These are phyloP conservation scores for Hippophae tibetana DNA, from an alignment of 306 rosid genomes.

Conservation along the genomic window DNA sequence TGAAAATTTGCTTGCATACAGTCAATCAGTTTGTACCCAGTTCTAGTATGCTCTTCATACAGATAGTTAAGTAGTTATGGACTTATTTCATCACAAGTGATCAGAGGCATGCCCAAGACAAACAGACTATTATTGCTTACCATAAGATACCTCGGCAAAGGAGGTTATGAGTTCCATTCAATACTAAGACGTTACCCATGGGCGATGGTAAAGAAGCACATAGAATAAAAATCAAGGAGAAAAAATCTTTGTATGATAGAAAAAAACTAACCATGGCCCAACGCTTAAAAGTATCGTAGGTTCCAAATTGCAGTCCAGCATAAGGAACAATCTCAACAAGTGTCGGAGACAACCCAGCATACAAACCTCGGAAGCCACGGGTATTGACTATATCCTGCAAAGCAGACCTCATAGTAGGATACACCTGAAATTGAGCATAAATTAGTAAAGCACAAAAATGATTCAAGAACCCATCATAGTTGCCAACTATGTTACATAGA, in stretches of 20 bases:
- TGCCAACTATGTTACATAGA: too few relatives aligned
- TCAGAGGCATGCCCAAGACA: too few relatives aligned
- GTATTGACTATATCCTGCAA: conserved; percentile 45
- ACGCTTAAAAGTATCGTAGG: conserved; percentile 81
- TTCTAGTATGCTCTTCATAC: neutral
- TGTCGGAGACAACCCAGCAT: conserved; percentile 85
- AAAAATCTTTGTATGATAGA: conserved; percentile 8
- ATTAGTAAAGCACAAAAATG: conserved; percentile 11
- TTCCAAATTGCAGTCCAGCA: conserved; percentile 94
- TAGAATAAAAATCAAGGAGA: neutral
- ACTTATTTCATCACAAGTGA: too few relatives aligned
- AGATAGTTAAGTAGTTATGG: neutral
- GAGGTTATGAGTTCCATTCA: too few relatives aligned
- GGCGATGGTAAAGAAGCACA: neutral
- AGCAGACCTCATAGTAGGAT: conserved; percentile 90
- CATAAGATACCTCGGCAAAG: too few relatives aligned
- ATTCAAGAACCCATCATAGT: conserved; percentile 1
- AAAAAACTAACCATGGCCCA: conserved; percentile 63
- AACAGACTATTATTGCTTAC: too few relatives aligned
- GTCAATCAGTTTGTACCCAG: neutral
- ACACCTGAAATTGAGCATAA: conserved; percentile 40
- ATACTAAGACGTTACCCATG: too few relatives aligned
- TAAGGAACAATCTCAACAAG: conserved; percentile 95
- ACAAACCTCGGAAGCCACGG: conserved; percentile 72
- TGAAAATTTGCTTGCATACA: neutral